A percentile compares a stretch with the other conserved stretches of the same genome.
phyloP scores from a whole-genome alignment of 2,329 filamentous ascomycete species.

The Fusarium siculi region DNA sequence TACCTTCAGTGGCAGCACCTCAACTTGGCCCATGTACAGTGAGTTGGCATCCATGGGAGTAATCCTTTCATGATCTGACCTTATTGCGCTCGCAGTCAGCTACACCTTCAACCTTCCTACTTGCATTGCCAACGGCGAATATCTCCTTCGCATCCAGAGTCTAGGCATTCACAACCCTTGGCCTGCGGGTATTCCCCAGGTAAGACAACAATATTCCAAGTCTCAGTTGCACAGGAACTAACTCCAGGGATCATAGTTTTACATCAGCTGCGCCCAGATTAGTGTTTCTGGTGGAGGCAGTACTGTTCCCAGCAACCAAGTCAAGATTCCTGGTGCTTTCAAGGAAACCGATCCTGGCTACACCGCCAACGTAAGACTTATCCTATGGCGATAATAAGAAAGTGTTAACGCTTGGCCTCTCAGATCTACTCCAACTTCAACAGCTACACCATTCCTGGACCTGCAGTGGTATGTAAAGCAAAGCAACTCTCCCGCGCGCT shows the following conservation, averaged over 20 bases:
- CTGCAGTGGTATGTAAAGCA: neutral
- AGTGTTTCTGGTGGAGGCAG: conserved; percentile 3
- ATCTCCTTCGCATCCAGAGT: conserved; percentile 9
- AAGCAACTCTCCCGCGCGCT: fast-evolving
- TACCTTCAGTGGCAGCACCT: neutral
- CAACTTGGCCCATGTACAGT: conserved; percentile 3
- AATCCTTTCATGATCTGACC: neutral
- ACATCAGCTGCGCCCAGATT: conserved; percentile 15
- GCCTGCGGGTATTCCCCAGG: conserved; percentile 7
- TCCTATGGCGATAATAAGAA: fast-evolving
- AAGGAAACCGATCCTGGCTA: conserved; percentile 5
- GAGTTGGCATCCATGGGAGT: neutral
- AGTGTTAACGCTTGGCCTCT: fast-evolving
- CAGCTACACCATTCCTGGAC: conserved; percentile 2
- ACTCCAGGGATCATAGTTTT: neutral
- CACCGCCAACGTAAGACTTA: neutral
- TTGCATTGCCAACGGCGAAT: conserved; percentile 9
- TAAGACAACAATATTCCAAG: fast-evolving
- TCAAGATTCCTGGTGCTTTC: conserved; percentile 14
- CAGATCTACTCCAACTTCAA: conserved; percentile 21
- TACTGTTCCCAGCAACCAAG: conserved; percentile 5
- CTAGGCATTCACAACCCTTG: conserved; percentile 11
- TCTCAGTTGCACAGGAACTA: fast-evolving
- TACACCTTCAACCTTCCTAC: conserved; percentile 2
- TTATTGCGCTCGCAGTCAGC: neutral